These are phyloP conservation scores for Lentinula raphanica DNA, from an alignment of 768 basidiomycete genomes.

Conservation along the genomic window DNA sequence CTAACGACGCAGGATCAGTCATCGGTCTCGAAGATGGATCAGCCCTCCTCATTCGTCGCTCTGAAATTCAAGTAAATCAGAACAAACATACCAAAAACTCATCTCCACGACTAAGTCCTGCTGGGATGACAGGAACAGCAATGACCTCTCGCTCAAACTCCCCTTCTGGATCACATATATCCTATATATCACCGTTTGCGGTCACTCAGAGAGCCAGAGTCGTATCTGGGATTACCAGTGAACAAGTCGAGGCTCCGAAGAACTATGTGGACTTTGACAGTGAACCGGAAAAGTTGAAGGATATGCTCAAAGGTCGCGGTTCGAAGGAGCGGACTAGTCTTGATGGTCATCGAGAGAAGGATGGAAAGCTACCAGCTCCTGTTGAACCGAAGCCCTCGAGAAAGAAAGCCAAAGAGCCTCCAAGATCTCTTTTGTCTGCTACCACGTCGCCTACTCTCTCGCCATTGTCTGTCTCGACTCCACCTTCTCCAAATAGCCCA, in stretches of 20 bases:
- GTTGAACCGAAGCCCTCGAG: not conserved
- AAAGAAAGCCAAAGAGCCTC: slow-evolving; percentile 25
- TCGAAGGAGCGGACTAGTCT: slow-evolving; percentile 30
- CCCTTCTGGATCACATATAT: slow-evolving; percentile 32
- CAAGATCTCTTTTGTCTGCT: slow-evolving; percentile 41
- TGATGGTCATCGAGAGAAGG: not conserved
- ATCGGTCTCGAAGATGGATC: slow-evolving; percentile 3
- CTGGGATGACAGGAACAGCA: not conserved
- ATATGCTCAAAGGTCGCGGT: slow-evolving; percentile 55
- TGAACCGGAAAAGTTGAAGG: slow-evolving; percentile 71
- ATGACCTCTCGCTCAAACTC: slow-evolving; percentile 29
- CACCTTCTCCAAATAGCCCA: slow-evolving; percentile 28
- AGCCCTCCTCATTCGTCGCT: slow-evolving; percentile 1
- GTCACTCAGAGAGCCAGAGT: slow-evolving; percentile 54
- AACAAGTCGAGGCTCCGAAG: slow-evolving; percentile 71
- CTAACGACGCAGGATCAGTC: not conserved
- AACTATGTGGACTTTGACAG: slow-evolving; percentile 81
- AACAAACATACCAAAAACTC: not conserved
- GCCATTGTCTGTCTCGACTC: slow-evolving; percentile 33
- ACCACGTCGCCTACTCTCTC: slow-evolving; percentile 38
- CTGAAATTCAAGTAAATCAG: not conserved
- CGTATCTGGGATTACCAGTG: slow-evolving; percentile 66
- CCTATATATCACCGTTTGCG: slow-evolving; percentile 42
- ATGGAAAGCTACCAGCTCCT: not conserved
- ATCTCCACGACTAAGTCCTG: not conserved